phyloP scores from a whole-genome alignment of 2,329 filamentous ascomycete genomes.

The Ceratocystis papillata region DNA sequence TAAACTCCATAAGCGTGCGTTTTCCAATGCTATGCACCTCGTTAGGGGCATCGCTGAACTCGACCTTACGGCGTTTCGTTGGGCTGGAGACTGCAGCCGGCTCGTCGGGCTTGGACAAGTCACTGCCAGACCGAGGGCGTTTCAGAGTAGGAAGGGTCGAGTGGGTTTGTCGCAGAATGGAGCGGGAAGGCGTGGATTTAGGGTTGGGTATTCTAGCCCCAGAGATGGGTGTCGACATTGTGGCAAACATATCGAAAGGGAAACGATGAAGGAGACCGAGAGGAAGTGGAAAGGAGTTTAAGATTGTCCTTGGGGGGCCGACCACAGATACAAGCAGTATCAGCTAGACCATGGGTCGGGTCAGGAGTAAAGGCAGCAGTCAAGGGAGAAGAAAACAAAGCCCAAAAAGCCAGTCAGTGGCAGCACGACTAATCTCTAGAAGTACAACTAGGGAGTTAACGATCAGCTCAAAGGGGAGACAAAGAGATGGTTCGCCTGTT shows the following conservation, averaged over 20 bases:
- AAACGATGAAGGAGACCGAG: not conserved
- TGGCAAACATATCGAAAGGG: constrained; percentile 16
- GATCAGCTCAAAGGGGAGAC: too few species aligned
- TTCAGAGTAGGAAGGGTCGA: constrained; percentile 20
- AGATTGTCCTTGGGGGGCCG: not conserved
- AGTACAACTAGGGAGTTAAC: too few species aligned
- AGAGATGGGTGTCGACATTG: constrained; percentile 3
- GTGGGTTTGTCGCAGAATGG: constrained; percentile 40
- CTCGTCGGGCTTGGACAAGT: constrained; percentile 34
- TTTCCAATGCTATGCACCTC: constrained; percentile 45
- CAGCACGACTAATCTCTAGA: not conserved
- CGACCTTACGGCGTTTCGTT: constrained; percentile 46
- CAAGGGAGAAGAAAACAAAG: not conserved
- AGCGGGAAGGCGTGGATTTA: constrained; percentile 39
- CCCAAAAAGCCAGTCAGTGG: not conserved
- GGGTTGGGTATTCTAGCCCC: constrained; percentile 3
- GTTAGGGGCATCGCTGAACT: constrained; percentile 49
- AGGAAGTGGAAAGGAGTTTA: not conserved
- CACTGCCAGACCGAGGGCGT: constrained; percentile 23
- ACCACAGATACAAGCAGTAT: not conserved
- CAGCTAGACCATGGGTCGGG: not conserved
- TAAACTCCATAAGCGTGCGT: constrained; percentile 45
- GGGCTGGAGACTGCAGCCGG: constrained; percentile 34
- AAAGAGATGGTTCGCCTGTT: not conserved
- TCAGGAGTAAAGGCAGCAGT: not conserved